These are phyloP conservation scores for Pisolithus sp. DNA, from an alignment of 768 basidiomycete species.

Conservation along the genomic window DNA sequence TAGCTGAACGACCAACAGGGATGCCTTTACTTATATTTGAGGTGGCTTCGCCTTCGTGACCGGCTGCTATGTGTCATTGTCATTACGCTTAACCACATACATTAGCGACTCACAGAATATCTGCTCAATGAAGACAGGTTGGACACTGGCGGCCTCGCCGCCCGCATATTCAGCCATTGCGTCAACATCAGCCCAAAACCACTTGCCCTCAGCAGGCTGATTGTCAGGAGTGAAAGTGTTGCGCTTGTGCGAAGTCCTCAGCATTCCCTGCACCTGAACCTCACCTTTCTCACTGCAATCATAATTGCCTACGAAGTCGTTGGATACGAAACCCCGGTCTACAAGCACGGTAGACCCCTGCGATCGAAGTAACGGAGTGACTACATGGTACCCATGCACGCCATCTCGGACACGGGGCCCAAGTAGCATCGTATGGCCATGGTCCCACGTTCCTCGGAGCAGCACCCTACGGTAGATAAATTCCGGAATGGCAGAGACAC, in stretches of 20 bases:
- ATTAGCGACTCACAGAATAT: conserved; percentile 65
- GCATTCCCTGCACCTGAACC: conserved; percentile 80
- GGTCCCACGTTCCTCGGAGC: conserved; percentile 74
- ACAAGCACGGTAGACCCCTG: conserved; percentile 84
- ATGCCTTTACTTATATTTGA: conserved; percentile 58
- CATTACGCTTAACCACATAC: neutral
- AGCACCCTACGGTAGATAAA: conserved; percentile 85
- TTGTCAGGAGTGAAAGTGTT: conserved; percentile 90
- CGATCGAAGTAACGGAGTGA: conserved; percentile 78
- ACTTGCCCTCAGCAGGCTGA: conserved; percentile 66
- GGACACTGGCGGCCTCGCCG: conserved; percentile 63
- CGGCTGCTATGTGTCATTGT: conserved; percentile 46
- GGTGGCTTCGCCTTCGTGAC: conserved; percentile 71
- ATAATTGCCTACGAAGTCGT: conserved; percentile 42
- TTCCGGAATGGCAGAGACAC: conserved; percentile 74
- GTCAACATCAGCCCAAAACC: conserved; percentile 89
- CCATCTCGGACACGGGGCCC: conserved; percentile 87
- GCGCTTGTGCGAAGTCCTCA: conserved; percentile 67
- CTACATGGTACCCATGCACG: conserved; percentile 78
- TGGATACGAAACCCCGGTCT: conserved; percentile 83
- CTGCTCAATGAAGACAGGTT: conserved; percentile 86
- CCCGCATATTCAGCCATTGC: conserved; percentile 76
- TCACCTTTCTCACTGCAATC: conserved; percentile 41
- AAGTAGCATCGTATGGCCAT: conserved; percentile 69
- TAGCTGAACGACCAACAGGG: conserved; percentile 78